These are phyloP conservation scores for Adiantum capillusveneris DNA, from an alignment of 75 land plant genomes.

Conservation along the genomic window DNA sequence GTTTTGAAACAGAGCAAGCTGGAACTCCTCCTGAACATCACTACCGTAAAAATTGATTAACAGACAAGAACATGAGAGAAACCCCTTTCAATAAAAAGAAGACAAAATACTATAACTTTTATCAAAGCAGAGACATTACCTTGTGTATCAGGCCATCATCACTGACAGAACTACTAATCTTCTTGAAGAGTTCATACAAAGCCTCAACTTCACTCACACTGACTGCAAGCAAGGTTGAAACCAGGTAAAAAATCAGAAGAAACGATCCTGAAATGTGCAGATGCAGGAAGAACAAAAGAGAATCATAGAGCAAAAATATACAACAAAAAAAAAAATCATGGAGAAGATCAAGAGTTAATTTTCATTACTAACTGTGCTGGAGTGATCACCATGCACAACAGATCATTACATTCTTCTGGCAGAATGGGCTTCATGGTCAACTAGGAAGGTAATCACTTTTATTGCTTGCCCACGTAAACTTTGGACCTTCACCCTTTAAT, in stretches of 20 bases:
- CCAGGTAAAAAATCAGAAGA: background rate
- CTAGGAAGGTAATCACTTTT: too few species aligned
- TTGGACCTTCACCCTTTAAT: too few species aligned
- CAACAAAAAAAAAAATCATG: background rate
- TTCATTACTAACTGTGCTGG: too few species aligned
- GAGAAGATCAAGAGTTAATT: too few species aligned
- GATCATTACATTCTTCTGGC: too few species aligned
- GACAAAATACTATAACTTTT: background rate
- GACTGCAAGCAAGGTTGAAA: slow-evolving; percentile 31
- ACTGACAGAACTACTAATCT: slow-evolving; percentile 84
- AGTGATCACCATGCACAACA: too few species aligned
- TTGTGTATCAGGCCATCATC: slow-evolving; percentile 46
- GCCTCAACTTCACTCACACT: slow-evolving; percentile 98
- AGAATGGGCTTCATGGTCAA: too few species aligned
- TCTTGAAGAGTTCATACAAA: slow-evolving; percentile 88
- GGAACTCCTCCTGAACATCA: slow-evolving; percentile 52
- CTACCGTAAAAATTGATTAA: background rate
- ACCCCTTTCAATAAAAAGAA: background rate
- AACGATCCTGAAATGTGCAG: background rate
- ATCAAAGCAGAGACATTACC: slow-evolving; percentile 16
- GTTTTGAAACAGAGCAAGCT: slow-evolving; percentile 54
- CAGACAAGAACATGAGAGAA: background rate
- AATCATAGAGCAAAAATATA: background rate
- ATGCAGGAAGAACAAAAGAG: background rate
- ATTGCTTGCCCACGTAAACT: too few species aligned